Conservation (phyloP, 495 filamentous ascomycete genomes). For the Aspergillus campestris region DNA sequence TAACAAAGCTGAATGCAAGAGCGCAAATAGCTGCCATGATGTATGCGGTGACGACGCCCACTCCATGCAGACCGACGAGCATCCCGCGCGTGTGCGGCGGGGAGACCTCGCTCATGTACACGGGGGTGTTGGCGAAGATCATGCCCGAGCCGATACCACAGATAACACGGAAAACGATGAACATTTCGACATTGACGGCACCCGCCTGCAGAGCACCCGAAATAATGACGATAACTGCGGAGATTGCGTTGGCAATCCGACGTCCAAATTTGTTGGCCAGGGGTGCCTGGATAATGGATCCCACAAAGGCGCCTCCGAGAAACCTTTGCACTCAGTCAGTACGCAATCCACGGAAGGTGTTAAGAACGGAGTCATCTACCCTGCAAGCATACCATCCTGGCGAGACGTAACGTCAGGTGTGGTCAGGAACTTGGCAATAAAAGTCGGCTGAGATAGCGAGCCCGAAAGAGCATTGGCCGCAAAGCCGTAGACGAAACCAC, state of each 20-base stretch:
- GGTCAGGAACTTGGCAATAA: too few relatives aligned
- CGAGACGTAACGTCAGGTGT: too few relatives aligned
- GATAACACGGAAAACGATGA: constrained; percentile 12
- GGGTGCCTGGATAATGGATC: too few relatives aligned
- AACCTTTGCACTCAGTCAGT: too few relatives aligned
- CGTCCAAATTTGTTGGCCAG: too few relatives aligned
- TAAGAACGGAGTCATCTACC: too few relatives aligned
- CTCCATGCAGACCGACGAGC: constrained; percentile 11
- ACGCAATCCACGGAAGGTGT: too few relatives aligned
- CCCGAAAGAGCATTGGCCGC: too few relatives aligned
- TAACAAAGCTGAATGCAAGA: constrained; percentile 24
- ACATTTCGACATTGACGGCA: constrained; percentile 12
- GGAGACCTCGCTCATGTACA: constrained; percentile 22
- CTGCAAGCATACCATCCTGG: too few relatives aligned
- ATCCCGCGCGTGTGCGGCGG: constrained; percentile 16
- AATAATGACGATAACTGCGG: constrained; percentile 1
- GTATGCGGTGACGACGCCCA: constrained; percentile 15
- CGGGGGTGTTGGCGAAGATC: constrained; percentile 16
- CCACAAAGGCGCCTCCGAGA: too few relatives aligned
- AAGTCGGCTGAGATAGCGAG: too few relatives aligned
- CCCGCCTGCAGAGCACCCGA: constrained; percentile 11
- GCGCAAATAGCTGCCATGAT: constrained; percentile 29
- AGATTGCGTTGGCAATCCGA: not conserved
- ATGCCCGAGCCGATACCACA: constrained; percentile 18
- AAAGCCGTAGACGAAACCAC: too few relatives aligned